Evolutionary conservation across 176 grass and related monocot genomes (phyloP), one percentile per base, ranked within the genome.

Genomic region (Neostapfia colusana): DNA sequence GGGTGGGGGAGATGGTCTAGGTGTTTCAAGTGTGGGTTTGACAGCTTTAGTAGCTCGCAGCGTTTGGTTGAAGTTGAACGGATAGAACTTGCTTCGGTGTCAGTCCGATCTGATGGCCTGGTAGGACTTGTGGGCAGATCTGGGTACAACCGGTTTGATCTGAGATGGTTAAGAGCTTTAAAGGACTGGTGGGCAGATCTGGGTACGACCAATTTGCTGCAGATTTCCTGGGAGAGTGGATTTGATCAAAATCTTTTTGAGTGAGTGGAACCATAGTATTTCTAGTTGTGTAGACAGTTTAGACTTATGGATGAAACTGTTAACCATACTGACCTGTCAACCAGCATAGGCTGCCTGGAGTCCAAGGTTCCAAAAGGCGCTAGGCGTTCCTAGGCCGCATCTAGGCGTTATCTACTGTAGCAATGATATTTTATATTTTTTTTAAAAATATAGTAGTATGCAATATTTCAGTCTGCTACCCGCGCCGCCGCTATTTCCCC

Each of bases 111-210:
- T 58, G 45, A 11, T 49, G 7, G 39, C 46, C 25, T 63, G 31
- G 58, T 27, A 9, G 70, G 26, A 38, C 75, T 80, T 34, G 48
- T 54, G 72, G 10, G 37, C 46, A 77, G 85, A 82, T 78, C 53
- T 79, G 34, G 41, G 61, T 39, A 4, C 26, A 43, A 2, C 0
- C 25, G 28, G 34, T 49, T 49, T 62, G 34, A 73, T 79, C 15
- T 72, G 10, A 54, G n/a, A 36, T n/a, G 75, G 26, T 38, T 28
- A 65, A n/a, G 49, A 25, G 72, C 35, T 31, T 57, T 3, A 2
- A 37, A 2, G 7, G 77, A n/a, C n/a, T n/a, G n/a, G n/a, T n/a
- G n/a, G n/a, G n/a, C n/a, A n/a, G n/a, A n/a, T n/a, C n/a, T n/a
- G n/a, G n/a, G n/a, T n/a, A n/a, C n/a, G n/a, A 82, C 23, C 46